Evolutionary conservation across 257 asterid species (phyloP), one percentile per base, ranked within the genome.

Genomic region (Gynochthodes officinalis): DNA sequence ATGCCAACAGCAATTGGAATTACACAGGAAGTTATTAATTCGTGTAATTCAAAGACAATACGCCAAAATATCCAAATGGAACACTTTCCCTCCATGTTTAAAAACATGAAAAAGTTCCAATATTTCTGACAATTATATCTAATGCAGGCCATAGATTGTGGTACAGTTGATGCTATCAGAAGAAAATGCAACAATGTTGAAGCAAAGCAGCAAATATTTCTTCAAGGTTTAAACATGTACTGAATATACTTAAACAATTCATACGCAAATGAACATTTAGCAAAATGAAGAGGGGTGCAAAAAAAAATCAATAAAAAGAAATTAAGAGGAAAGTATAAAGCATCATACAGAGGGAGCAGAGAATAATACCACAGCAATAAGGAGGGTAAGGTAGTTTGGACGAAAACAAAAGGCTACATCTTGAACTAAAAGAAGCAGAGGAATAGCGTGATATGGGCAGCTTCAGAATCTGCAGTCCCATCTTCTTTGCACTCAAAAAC

Each of bases 361-460:
- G 71, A 39, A 70, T n/a, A n/a, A n/a, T 82, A 90, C 98, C 93
- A 33, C 80, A 66, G 35, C 70, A 67, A 52, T 49, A 48, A 7
- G 80, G 71, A 39, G 81, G 12, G 57, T 50, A 67, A 71, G 69
- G 46, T 9, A 49, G 71, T 81, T 81, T 81, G 73, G 84, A 69
- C 44, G 84, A 74, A 78, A 72, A 84, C 69, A 77, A 54, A 54
- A 75, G 33, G 79, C 70, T 61, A 78, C 66, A 46, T 71, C 71
- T 80, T 37, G 80, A 79, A 73, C 67, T 52, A 44, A 69, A 14
- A 4, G 70, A 75, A 69, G 73, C 76, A 39, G 68, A 79, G 65
- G 50, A 44, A 80, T 44, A 75, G 63, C 88, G 85, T 52, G 91
- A 82, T 6, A 83, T 8, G 61, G 86, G 83, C 43, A 78, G 54